These are phyloP conservation scores for Penicillium desertorum DNA, from an alignment of 495 filamentous ascomycete genomes.

Conservation along the genomic window DNA sequence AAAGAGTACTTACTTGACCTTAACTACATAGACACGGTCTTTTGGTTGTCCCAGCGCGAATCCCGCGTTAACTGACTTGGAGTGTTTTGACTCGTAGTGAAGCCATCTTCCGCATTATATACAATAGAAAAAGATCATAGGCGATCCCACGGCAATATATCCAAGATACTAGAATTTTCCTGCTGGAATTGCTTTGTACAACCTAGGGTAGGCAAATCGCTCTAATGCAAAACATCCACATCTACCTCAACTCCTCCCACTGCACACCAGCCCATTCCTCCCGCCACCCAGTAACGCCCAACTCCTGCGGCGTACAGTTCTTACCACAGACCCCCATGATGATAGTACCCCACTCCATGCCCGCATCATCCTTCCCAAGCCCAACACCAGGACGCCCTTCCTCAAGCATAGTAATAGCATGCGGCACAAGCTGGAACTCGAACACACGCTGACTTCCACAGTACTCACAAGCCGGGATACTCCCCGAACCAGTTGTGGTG, in stretches of 20 bases:
- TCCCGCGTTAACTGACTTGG: too few species aligned
- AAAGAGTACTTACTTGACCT: too few species aligned
- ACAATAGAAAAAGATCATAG: neutral
- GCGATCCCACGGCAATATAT: neutral
- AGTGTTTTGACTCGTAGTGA: too few species aligned
- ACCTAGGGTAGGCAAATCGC: neutral
- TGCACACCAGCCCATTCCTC: conserved; percentile 98
- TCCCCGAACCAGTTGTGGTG: conserved; percentile 30
- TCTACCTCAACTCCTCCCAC: conserved; percentile 75
- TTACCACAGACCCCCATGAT: conserved; percentile 78
- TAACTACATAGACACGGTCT: too few species aligned
- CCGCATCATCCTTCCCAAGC: conserved; percentile 57
- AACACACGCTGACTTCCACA: conserved; percentile 79
- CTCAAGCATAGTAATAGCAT: conserved; percentile 87
- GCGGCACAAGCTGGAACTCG: conserved; percentile 86
- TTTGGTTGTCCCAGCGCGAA: too few species aligned
- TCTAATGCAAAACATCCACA: conserved; percentile 1
- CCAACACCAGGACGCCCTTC: conserved; percentile 67
- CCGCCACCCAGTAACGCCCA: conserved; percentile 62
- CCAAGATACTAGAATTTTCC: neutral
- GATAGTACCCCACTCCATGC: conserved; percentile 99
- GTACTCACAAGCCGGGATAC: conserved; percentile 70
- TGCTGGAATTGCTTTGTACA: neutral
- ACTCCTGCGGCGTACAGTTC: conserved; percentile 61
- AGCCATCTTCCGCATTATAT: neutral